phyloP scores from a whole-genome alignment of 2,329 filamentous ascomycete species.

The Diaporthe nobilis region DNA sequence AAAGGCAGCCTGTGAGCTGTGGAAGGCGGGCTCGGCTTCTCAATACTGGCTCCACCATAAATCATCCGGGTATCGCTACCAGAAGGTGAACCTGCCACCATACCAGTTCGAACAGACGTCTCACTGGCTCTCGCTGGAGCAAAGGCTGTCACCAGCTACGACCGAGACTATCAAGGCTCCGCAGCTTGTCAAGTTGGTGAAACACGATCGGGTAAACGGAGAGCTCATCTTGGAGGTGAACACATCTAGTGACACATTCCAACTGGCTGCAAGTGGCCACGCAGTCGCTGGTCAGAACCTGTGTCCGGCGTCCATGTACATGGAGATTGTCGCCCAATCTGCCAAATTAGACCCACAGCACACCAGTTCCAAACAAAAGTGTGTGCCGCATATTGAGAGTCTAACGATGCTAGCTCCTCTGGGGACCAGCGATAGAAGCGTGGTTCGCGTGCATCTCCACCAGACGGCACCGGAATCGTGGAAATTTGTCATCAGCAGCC shows the following conservation, averaged over 20 bases:
- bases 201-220: not conserved
- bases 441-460: conserved; percentile 12
- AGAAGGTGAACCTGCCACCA: conserved; percentile 46
- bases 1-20: conserved; percentile 42
- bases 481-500: conserved; percentile 19
- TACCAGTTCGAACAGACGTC: conserved; percentile 50
- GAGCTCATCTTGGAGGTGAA: conserved; percentile 36
- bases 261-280: conserved; percentile 45
- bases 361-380: not conserved
- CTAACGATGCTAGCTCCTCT: conserved; percentile 13
- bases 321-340: conserved; percentile 46
- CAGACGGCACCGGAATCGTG: not conserved
- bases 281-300: conserved; percentile 46
- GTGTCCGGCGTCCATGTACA: conserved; percentile 49
- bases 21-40: conserved; percentile 41
- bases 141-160: conserved; percentile 36
- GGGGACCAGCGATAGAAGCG: not conserved
- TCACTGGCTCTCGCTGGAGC: conserved; percentile 44
- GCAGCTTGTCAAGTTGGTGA: conserved; percentile 11
- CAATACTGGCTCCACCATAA: conserved; percentile 48
- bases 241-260: conserved; percentile 42
- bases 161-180: not conserved
- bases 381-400: not conserved
- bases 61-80: conserved; percentile 14
- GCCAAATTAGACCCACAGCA: conserved; percentile 8